Conservation (phyloP, 176 grass and related monocot genomes). For the Oryza glaberrima region DNA sequence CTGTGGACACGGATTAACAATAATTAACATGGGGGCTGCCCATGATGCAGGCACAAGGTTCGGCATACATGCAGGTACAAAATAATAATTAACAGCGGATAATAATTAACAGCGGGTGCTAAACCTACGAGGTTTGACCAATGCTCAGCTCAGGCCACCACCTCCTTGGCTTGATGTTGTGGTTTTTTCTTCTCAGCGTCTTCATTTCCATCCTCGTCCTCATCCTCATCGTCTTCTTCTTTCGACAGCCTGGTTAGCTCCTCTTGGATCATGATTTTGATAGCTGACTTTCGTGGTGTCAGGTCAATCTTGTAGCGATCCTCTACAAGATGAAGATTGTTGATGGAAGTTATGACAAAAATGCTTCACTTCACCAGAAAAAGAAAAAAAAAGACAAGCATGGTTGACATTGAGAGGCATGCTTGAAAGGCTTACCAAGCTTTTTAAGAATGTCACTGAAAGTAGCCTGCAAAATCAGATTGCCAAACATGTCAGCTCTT, state of each 20-base stretch:
- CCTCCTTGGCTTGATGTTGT: constrained; percentile 38
- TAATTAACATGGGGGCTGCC: constrained; percentile 46
- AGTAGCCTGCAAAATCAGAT: constrained; percentile 69
- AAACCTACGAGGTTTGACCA: constrained; percentile 36
- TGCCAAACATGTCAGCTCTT: constrained; percentile 32
- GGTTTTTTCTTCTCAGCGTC: constrained; percentile 40
- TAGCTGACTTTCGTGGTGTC: constrained; percentile 59
- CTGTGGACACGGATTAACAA: background rate
- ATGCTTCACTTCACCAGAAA: background rate
- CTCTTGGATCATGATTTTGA: constrained; percentile 78
- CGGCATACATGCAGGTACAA: constrained; percentile 27
- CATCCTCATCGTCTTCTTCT: constrained; percentile 30
- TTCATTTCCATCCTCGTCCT: constrained; percentile 41
- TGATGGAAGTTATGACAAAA: constrained; percentile 24
- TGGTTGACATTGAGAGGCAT: background rate
- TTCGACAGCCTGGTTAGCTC: constrained; percentile 72
- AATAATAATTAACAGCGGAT: constrained; percentile 45
- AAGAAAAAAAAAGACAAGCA: background rate
- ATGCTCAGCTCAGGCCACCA: constrained; percentile 46
- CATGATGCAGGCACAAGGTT: constrained; percentile 27
- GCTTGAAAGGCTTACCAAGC: constrained; percentile 58
- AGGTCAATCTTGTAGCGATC: constrained; percentile 73
- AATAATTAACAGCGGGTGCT: constrained; percentile 51
- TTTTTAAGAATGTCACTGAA: constrained; percentile 85
- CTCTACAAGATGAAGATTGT: constrained; percentile 42